Evolutionary conservation across 1,284 basidiomycete species (phyloP).

Genomic region (Meira nashicola): DNA sequence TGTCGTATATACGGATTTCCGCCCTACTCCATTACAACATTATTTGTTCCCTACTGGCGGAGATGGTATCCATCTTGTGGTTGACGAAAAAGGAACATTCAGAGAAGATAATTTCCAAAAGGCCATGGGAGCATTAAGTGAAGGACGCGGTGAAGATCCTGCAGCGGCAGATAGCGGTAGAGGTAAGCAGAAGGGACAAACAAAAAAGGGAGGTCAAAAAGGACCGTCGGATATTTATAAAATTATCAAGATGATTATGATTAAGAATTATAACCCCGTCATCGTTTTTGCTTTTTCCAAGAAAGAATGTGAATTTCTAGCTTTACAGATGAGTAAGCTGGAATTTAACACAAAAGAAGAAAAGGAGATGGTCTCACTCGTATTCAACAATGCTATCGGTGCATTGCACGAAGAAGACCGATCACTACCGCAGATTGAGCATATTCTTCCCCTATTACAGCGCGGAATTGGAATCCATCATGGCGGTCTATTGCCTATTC

Average conservation of each 20-base stretch:
- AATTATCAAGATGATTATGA: slow-evolving; percentile 98
- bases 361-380: slow-evolving; percentile 74
- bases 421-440: slow-evolving; percentile 86
- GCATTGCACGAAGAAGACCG: slow-evolving; percentile 83
- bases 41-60: slow-evolving; percentile 95
- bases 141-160: slow-evolving; percentile 78
- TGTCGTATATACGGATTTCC: slow-evolving; percentile 98
- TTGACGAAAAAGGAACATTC: slow-evolving; percentile 95
- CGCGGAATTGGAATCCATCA: slow-evolving; percentile 98
- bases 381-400: slow-evolving; percentile 92
- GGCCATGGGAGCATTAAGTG: slow-evolving; percentile 89
- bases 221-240: slow-evolving; percentile 97
- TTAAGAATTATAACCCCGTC: slow-evolving; percentile 95
- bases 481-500: slow-evolving; percentile 89
- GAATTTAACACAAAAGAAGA: slow-evolving; percentile 95
- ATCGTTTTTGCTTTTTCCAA: slow-evolving; percentile 99
- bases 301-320: slow-evolving; percentile 90
- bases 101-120: slow-evolving; percentile 96
- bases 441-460: slow-evolving; percentile 85
- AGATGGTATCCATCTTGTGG: slow-evolving; percentile 93
- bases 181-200: slow-evolving; percentile 63
- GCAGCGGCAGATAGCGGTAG: slow-evolving; percentile 66
- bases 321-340: slow-evolving; percentile 85
- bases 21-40: slow-evolving; percentile 94
- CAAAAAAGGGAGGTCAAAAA: slow-evolving; percentile 90